These are phyloP conservation scores for Pythium oligandrum DNA, from an alignment of 352 stramenopile species.

Conservation along the genomic window DNA sequence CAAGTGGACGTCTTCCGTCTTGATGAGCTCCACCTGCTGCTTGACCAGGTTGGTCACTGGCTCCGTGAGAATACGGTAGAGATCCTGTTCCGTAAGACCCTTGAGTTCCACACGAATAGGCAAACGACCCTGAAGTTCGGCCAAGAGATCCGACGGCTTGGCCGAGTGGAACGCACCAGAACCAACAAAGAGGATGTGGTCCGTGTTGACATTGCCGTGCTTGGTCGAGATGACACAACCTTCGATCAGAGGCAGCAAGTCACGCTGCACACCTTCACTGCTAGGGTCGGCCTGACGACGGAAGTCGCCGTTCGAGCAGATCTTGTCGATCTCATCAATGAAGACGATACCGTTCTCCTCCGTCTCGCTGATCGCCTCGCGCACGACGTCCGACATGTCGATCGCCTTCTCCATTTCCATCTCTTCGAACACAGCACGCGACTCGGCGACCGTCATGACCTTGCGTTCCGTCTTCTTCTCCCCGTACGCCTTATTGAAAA, in stretches of 20 bases:
- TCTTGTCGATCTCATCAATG: slow-evolving; percentile 99
- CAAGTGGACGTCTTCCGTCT: slow-evolving; percentile 94
- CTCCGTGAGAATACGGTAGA: slow-evolving; percentile 99
- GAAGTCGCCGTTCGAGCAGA: slow-evolving; percentile 95
- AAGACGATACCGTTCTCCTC: slow-evolving; percentile 99
- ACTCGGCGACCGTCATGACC: slow-evolving; percentile 92
- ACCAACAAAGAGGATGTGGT: slow-evolving; percentile 99
- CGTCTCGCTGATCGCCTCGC: slow-evolving; percentile 86
- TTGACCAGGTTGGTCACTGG: slow-evolving; percentile 98
- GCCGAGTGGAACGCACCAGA: slow-evolving; percentile 97
- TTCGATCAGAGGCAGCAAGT: slow-evolving; percentile 98
- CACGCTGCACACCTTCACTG: slow-evolving; percentile 98
- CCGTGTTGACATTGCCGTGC: slow-evolving; percentile 99
- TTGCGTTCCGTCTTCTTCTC: slow-evolving; percentile 90
- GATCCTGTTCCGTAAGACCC: slow-evolving; percentile 96
- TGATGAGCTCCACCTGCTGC: slow-evolving; percentile 97
- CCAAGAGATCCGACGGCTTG: slow-evolving; percentile 97
- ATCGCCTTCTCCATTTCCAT: slow-evolving; percentile 95
- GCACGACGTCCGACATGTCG: slow-evolving; percentile 87
- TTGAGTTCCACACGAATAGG: slow-evolving; percentile 99
- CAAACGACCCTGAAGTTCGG: slow-evolving; percentile 97
- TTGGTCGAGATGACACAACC: slow-evolving; percentile 97
- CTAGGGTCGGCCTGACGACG: slow-evolving; percentile 93
- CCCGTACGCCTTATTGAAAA: slow-evolving; percentile 67
- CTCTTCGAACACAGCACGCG: slow-evolving; percentile 92